phyloP scores from a whole-genome alignment of 1,284 basidiomycete genomes.

The Trametes hirsuta region DNA sequence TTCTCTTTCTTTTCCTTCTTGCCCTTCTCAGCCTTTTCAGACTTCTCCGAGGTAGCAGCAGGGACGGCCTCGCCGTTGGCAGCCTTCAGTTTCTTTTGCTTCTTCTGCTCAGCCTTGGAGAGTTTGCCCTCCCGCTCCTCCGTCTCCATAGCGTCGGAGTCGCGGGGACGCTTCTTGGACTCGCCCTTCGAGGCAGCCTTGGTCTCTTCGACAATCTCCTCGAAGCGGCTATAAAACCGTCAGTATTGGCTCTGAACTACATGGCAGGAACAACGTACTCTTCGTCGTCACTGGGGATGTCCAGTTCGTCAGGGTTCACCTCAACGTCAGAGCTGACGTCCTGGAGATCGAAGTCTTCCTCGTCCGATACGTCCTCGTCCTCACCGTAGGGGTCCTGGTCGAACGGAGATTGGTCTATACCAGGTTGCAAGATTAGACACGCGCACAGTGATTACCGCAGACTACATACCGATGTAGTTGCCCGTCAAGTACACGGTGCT shows the following conservation, averaged over 20 bases:
- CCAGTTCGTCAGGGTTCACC: constrained; percentile 59
- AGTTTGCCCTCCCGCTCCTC: constrained; percentile 42
- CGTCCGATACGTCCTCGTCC: constrained; percentile 44
- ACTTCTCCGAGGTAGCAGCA: constrained; percentile 37
- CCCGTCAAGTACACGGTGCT: constrained; percentile 88
- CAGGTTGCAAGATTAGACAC: neutral
- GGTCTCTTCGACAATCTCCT: constrained; percentile 49
- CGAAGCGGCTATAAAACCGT: constrained; percentile 56
- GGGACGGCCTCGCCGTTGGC: constrained; percentile 61
- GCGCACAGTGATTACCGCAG: neutral
- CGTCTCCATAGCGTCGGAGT: constrained; percentile 50
- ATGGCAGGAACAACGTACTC: constrained; percentile 37
- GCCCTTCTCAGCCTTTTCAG: constrained; percentile 40
- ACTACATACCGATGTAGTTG: constrained; percentile 79
- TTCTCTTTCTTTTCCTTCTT: constrained; percentile 45
- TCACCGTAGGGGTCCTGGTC: constrained; percentile 55
- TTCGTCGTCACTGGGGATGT: constrained; percentile 56
- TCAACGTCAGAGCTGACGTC: constrained; percentile 83
- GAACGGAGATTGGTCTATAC: constrained; percentile 49
- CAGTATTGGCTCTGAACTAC: neutral
- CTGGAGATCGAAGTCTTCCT: constrained; percentile 61
- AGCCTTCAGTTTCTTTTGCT: constrained; percentile 76
- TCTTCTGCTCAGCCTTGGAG: constrained; percentile 66
- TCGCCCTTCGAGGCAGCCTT: constrained; percentile 18
- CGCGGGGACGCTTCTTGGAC: constrained; percentile 64